These are phyloP conservation scores for Botrytis sinoallii DNA, from an alignment of 2,329 filamentous ascomycete species.

Conservation along the genomic window DNA sequence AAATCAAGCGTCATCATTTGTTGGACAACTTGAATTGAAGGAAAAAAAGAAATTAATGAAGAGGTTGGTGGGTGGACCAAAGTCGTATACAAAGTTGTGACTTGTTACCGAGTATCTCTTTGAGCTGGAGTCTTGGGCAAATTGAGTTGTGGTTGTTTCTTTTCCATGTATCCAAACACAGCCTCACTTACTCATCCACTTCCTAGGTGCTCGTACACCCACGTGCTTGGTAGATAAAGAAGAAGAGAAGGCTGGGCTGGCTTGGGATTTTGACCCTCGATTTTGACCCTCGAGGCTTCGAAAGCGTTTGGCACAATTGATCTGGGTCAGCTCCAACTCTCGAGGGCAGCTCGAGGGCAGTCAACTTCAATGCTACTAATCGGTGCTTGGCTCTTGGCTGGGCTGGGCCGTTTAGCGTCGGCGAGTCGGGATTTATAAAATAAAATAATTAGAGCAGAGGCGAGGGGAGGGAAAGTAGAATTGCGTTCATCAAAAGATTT, in stretches of 20 bases:
- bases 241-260: neutral
- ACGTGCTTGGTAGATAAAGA: neutral
- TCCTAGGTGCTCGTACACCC: neutral
- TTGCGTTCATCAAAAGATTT: neutral
- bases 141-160: neutral
- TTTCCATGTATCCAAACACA: neutral
- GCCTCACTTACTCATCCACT: neutral
- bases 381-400: neutral
- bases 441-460: neutral
- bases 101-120: conserved; percentile 1
- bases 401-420: neutral
- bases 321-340: neutral
- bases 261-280: neutral
- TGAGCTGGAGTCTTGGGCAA: neutral
- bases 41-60: conserved; percentile 17
- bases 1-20: conserved; percentile 4
- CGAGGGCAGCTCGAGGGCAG: neutral
- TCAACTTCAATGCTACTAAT: neutral
- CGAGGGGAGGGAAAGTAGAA: neutral
- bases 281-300: neutral
- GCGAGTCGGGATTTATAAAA: neutral
- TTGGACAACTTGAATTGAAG: neutral
- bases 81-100: neutral
- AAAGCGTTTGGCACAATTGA: neutral
- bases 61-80: conserved; percentile 18